Percentiles rank a stretch among this genome's conserved stretches.
phyloP scores from a whole-genome alignment of 2,329 filamentous ascomycete genomes.

The Cytospora piceicola region DNA sequence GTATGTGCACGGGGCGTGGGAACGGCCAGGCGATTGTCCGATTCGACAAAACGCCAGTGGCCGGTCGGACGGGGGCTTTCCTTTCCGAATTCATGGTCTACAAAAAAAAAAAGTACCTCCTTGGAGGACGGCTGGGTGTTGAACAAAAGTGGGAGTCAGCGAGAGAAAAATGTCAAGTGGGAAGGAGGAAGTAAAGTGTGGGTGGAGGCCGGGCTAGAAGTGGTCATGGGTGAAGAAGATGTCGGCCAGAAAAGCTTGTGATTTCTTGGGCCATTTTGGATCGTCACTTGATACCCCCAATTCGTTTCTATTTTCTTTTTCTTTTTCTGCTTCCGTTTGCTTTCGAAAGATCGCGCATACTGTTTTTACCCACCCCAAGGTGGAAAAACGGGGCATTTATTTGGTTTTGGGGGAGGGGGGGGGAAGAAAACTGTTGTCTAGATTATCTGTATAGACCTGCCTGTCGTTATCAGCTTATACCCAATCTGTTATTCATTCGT shows the following conservation, averaged over 20 bases:
- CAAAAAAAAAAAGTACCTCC: neutral
- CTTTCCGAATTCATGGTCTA: neutral
- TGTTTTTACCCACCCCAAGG: constrained; percentile 21
- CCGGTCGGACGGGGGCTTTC: neutral
- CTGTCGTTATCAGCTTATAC: constrained; percentile 24
- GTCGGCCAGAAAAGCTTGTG: constrained; percentile 6
- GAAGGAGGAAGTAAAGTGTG: neutral
- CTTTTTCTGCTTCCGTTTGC: constrained; percentile 1
- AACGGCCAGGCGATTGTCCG: neutral
- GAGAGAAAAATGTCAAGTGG: neutral
- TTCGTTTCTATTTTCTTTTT: constrained; percentile 5
- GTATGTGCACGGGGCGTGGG: neutral
- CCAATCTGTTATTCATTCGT: neutral
- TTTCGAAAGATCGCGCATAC: constrained; percentile 4
- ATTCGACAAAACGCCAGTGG: neutral
- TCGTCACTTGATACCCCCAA: constrained; percentile 23
- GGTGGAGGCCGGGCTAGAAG: neutral
- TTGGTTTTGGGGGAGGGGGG: too few species aligned
- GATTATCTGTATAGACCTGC: constrained; percentile 16
- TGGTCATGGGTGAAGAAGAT: neutral
- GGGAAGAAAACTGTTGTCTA: constrained; percentile 1
- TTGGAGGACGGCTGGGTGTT: neutral
- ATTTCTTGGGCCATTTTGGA: constrained; percentile 7
- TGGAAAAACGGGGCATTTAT: neutral
- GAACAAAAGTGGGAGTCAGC: neutral